Evolutionary conservation across 2,329 filamentous ascomycete genomes (phyloP).

Genomic region (Cladophialophora exuberans): DNA sequence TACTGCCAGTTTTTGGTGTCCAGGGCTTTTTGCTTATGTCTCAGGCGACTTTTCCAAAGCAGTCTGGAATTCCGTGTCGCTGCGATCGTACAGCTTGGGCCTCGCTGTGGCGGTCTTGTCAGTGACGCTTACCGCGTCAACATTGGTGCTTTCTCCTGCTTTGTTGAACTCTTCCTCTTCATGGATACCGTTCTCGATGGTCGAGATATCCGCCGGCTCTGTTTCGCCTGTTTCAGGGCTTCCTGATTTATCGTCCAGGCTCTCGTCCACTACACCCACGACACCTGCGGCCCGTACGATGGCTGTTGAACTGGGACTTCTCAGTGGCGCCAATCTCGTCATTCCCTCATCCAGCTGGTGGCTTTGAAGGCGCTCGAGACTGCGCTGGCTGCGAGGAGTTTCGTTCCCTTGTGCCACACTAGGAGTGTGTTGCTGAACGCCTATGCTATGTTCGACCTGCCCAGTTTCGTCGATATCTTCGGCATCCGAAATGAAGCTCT

Average conservation of each 20-base stretch:
- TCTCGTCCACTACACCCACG: slow-evolving; percentile 20
- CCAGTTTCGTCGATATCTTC: slow-evolving; percentile 3
- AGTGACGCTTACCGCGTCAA: not conserved
- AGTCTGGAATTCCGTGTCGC: slow-evolving; percentile 23
- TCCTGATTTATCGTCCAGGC: too few relatives aligned
- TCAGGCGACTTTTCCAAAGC: slow-evolving; percentile 20
- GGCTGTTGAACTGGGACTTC: slow-evolving; percentile 31
- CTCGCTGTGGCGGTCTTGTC: slow-evolving; percentile 2
- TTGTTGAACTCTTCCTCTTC: not conserved
- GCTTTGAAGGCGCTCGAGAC: slow-evolving; percentile 30
- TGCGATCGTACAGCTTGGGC: slow-evolving; percentile 25
- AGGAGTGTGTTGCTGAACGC: not conserved
- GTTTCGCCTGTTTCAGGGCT: not conserved
- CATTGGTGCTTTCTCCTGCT: not conserved
- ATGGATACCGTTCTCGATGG: slow-evolving; percentile 2
- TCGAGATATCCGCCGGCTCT: too few relatives aligned
- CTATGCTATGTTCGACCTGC: not conserved
- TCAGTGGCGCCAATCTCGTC: slow-evolving; percentile 20
- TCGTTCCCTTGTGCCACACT: slow-evolving; percentile 20
- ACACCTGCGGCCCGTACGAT: slow-evolving; percentile 31
- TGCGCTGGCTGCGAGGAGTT: slow-evolving; percentile 29
- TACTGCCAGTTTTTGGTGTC: too few relatives aligned
- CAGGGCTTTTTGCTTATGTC: too few relatives aligned
- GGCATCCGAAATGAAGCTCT: slow-evolving; percentile 9
- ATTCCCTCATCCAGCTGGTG: slow-evolving; percentile 29